phyloP scores from a whole-genome alignment of 106 monocot genomes.

The Dendrobium officinale region DNA sequence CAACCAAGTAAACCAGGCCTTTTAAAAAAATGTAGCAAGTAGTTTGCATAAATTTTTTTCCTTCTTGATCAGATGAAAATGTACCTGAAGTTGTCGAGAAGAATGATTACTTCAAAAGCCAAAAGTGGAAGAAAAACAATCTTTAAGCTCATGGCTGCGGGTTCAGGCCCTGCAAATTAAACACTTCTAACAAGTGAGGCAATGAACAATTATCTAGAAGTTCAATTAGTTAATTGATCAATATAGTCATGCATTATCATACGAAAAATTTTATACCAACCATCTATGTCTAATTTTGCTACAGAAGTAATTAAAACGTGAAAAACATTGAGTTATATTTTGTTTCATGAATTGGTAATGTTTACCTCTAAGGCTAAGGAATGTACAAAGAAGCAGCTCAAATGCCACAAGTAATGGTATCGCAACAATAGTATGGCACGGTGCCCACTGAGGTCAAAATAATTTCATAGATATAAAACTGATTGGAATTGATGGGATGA shows the following conservation, averaged over 20 bases:
- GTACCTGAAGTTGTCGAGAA: slow-evolving; percentile 97
- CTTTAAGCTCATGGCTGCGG: slow-evolving; percentile 65
- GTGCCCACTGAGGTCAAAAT: slow-evolving; percentile 65
- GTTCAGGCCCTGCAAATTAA: slow-evolving; percentile 35
- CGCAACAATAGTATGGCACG: slow-evolving; percentile 87
- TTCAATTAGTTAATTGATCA: neutral
- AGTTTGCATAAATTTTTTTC: neutral
- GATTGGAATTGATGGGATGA: neutral
- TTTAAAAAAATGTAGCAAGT: neutral
- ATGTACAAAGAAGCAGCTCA: slow-evolving; percentile 91
- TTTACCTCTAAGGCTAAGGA: slow-evolving; percentile 68
- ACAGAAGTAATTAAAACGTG: neutral
- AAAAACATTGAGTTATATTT: neutral
- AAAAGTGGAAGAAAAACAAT: slow-evolving; percentile 91
- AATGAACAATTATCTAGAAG: neutral
- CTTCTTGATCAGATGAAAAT: neutral
- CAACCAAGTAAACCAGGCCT: too few species aligned
- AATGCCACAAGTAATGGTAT: slow-evolving; percentile 85
- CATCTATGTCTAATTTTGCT: neutral
- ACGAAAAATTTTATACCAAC: neutral
- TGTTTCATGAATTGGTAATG: neutral
- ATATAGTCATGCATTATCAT: neutral
- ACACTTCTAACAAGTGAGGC: neutral
- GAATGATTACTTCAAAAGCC: slow-evolving; percentile 79
- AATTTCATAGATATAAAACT: neutral